Base-by-base conservation (phyloP, 306 rosid species). In the Dalbergia cochinchinensis region DNA sequence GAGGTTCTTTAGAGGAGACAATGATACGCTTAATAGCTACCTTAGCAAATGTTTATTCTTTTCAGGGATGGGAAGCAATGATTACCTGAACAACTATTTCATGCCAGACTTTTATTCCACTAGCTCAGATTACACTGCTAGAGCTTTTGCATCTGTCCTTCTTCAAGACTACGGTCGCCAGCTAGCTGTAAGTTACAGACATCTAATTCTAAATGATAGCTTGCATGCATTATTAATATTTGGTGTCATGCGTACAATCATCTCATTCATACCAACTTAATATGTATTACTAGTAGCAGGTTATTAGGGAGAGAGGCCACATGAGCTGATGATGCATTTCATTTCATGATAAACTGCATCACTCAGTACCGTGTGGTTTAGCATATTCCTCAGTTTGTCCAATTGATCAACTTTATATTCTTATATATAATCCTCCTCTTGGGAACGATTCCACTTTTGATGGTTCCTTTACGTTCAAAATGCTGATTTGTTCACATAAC, bases 21-120 rank as follows among this genome's bases (percentile, higher is more conserved):
- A 80, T 66, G 87, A 69, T 20, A 47, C 91, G 5, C 76, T 90
- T 11, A 89, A 53, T 69, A 74, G 82, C 83, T 79, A 95, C 77
- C 72, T 95, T 15, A 80, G 86, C 84, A 91, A 72, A 82, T 92
- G 99, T 65, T 68, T 95, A 26, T 89, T 82, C 73, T 95, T 75
- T 72, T 90, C 97, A 73, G 99, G 99, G 15, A 83, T 95, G 92
- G 98, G 97, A 78, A 95, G 98, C 70, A 95, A 95, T 62, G 99
- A 95, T 83, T 95, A 92, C 71, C 92, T 95, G 0, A 95, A 95
- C 77, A 95, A 92, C 63, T 95, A 95, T 72, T 95, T 87, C 72
- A 95, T 95, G 99, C 79, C 95, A 5, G 90, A 89, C 55, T 95
- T 85, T 85, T 95, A 95, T 37, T 16, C 89, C 6, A 88, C 91